phyloP scores from a whole-genome alignment of 2,329 filamentous ascomycete genomes.

The Clarireedia paspali region DNA sequence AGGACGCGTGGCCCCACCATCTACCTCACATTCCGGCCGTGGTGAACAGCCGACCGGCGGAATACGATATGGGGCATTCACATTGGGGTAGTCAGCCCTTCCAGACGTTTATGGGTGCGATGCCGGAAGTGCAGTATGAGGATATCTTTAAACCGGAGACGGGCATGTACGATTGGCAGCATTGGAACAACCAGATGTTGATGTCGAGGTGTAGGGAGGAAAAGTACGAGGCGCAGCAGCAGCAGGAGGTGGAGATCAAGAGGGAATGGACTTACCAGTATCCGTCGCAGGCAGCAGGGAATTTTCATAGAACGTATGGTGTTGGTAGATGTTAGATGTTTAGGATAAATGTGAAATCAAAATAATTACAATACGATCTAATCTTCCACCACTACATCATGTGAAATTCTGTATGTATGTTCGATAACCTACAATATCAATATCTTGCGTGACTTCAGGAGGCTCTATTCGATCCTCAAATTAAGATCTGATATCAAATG shows the following conservation, averaged over 20 bases:
- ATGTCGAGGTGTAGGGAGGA: slow-evolving; percentile 27
- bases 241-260: slow-evolving; percentile 16
- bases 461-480: no score
- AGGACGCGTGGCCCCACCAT: slow-evolving; percentile 20
- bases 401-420: neutral
- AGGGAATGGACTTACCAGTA: slow-evolving; percentile 15
- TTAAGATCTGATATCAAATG: no score
- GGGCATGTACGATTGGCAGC: slow-evolving; percentile 27
- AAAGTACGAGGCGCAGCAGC: slow-evolving; percentile 18
- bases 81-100: slow-evolving; percentile 26
- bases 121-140: slow-evolving; percentile 24
- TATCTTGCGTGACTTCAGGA: no score
- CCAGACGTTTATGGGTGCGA: slow-evolving; percentile 29
- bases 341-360: neutral
- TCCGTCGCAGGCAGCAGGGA: slow-evolving; percentile 1
- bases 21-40: slow-evolving; percentile 14
- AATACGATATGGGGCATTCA: slow-evolving; percentile 23
- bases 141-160: slow-evolving; percentile 28
- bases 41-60: slow-evolving; percentile 4
- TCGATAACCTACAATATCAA: no score
- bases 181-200: slow-evolving; percentile 25
- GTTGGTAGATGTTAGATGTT: slow-evolving; percentile 5
- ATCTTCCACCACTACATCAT: neutral
- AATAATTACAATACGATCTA: neutral
- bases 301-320: slow-evolving; percentile 8